A percentile compares a stretch with the other conserved stretches of the same genome.
Evolutionary conservation across 345 rosid species (phyloP).

Genomic region (Salix exigua): DNA sequence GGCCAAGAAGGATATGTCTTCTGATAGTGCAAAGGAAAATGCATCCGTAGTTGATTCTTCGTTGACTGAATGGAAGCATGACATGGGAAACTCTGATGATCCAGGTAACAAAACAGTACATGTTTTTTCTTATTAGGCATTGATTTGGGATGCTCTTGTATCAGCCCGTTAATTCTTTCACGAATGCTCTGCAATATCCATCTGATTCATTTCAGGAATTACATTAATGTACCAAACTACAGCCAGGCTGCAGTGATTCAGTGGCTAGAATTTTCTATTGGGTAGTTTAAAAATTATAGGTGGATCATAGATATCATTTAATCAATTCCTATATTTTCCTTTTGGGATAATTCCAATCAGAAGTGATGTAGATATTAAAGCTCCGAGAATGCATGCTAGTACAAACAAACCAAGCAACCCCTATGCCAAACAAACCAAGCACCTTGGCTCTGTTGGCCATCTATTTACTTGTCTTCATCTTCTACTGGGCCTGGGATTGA

Average conservation of each 20-base stretch:
- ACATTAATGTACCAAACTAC: too few relatives aligned
- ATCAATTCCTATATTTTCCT: background rate
- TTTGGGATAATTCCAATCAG: background rate
- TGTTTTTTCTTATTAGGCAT: background rate
- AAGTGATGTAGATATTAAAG: background rate
- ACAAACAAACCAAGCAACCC: too few relatives aligned
- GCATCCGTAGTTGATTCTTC: constrained; percentile 92
- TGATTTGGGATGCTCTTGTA: too few relatives aligned
- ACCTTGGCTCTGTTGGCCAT: background rate
- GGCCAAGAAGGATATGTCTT: constrained; percentile 56
- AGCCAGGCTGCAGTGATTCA: background rate
- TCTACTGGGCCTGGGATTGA: background rate
- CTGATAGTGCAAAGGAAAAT: constrained; percentile 75
- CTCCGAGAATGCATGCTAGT: too few relatives aligned
- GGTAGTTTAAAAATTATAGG: background rate
- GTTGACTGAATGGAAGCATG: constrained; percentile 71
- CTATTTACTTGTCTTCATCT: background rate
- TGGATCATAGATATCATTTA: background rate
- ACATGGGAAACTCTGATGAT: constrained; percentile 61
- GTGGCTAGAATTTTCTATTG: background rate
- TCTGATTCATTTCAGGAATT: too few relatives aligned
- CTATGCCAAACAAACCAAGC: background rate
- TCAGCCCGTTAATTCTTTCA: too few relatives aligned
- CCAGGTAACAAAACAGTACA: constrained; percentile 44
- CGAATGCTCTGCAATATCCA: too few relatives aligned